Evolutionary conservation across 2,329 filamentous ascomycete genomes (phyloP), one percentile per base, ranked within the genome.

Genomic region (Madurella fahalii): DNA sequence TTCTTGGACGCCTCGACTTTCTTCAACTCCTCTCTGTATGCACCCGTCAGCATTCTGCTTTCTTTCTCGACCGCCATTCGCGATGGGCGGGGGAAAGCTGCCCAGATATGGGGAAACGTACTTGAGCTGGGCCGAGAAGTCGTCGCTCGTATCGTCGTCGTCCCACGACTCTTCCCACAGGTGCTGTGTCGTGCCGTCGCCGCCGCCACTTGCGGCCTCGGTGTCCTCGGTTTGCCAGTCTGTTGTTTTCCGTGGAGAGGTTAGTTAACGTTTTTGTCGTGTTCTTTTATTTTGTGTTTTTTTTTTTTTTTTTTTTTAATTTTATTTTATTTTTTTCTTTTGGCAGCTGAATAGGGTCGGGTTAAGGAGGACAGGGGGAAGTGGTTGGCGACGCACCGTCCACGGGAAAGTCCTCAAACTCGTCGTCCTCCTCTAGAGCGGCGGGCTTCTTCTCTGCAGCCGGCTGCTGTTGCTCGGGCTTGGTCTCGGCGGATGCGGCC

Each of bases 121-220:
- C 93, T 90, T 95, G 68, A 99, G 76, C 77, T 97, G 93, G 67
- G 89, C 83, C 12, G 91, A 94, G 72, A 99, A 99, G 68, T 99
- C 94, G 70, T 99, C 94, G 66, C 82, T 94, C 62, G 90, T 94
- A 74, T 97, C 94, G 71, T 97, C 93, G 68, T 99, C 94, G 69
- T 99, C 94, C 94, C 94, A 99, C 79, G 91, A 96, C 80, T 99
- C 94, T 74, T 99, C 94, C 94, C 94, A 99, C 52, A 99, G 78
- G 76, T 97, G 92, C 71, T 81, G 76, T 61, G 77, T 79, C 57
- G 85, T 83, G 67, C 85, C 86, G 64, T 77, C 83, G 58, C 79
- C 84, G 66, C 25, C 7, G 25, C 25, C 7, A 7, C 81, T 79
- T 54, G 87, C 88, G 53, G 86, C 87, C 69, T 96, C 90, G 58